Base-by-base conservation (phyloP, 805 yeast genomes). In the Osmozyma mogii region DNA sequence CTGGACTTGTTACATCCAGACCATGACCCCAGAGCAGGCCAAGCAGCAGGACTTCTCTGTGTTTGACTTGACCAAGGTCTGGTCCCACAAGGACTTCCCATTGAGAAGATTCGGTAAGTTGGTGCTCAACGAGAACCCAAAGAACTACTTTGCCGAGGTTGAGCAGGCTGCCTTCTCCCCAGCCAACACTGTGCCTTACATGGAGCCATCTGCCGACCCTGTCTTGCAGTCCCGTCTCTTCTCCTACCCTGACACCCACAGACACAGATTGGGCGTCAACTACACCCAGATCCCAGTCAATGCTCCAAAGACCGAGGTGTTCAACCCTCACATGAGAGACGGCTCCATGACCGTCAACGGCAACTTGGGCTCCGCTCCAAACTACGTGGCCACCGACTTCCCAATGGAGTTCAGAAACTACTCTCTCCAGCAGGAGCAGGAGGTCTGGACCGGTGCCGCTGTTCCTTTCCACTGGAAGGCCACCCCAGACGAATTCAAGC, bases 51-150 rank as follows among this genome's bases (percentile, higher is more conserved):
- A 80, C 51, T 84, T 81, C 61, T 80, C 89, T 5, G 88, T 87
- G 25, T 84, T 83, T 52, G 96, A 85, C 59, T 68, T 85, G 56
- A 85, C 96, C 40, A 87, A 87, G 65, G 81, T 83, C 32, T 85
- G 96, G 96, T 85, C 95, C 20, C 94, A 85, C 52, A 64, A 61
- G 45, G 78, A 84, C 34, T 85, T 75, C 69, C 95, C 96, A 50
- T 59, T 85, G 62, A 75, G 95, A 57, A 76, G 77, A 56, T 78
- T 85, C 52, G 96, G 95, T 54, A 78, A 76, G 54, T 63, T 84
- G 41, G 75, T 74, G 2, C 59, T 84, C 54, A 80, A 84, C 57
- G 84, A 82, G 59, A 84, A 84, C 61, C 92, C 95, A 36, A 64
- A 72, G 57, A 84, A 84, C 58, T 85, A 77, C 60, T 84, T 84